Base-by-base conservation (phyloP, 345 rosid genomes). In the Citrus glauca region DNA sequence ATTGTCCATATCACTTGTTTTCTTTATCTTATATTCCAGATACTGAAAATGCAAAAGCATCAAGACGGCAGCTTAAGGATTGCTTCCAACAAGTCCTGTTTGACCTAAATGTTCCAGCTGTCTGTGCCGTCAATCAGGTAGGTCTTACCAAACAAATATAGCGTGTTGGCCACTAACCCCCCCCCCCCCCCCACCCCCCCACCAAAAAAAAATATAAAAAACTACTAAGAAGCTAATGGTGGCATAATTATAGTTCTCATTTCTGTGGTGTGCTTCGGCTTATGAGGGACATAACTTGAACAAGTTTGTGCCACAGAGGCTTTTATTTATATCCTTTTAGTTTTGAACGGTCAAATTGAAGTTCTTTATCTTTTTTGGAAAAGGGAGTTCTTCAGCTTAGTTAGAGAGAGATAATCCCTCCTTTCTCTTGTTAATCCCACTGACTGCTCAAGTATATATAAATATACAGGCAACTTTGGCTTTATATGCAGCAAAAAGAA, bases 81-180 rank as follows among this genome's bases (percentile, higher is more conserved):
- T 91, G 97, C 76, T 89, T 93, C 78, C 78, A 84, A 78, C 75
- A 89, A 9, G 90, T 90, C 79, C 83, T 95, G 56, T 95, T 95
- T 88, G 97, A 91, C 76, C 89, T 95, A 96, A 87, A 92, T 85
- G 97, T 91, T 81, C 98, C 97, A 37, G 94, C 93, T 77, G 91
- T 95, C 53, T 95, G 95, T 89, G 92, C 99, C 57, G 74, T 95
- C 72, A 91, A 92, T 81, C 98, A 95, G 99, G 99, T 80, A 50
- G 61, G 42, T 9, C 64, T 82, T 62, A 79, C 72, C 77, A 63
- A 56, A 61, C 78, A 8, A 48, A 53, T 68, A 9, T 45, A 55
- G 53, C 37, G 30, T 72, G 17, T 5, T 76, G 62, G 59, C 50
- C 17, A 9, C 50, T 2, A 9, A 25, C 27, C 27, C 27, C 27